phyloP scores from a whole-genome alignment of 257 asterid genomes.

The Solanum arcanum region DNA sequence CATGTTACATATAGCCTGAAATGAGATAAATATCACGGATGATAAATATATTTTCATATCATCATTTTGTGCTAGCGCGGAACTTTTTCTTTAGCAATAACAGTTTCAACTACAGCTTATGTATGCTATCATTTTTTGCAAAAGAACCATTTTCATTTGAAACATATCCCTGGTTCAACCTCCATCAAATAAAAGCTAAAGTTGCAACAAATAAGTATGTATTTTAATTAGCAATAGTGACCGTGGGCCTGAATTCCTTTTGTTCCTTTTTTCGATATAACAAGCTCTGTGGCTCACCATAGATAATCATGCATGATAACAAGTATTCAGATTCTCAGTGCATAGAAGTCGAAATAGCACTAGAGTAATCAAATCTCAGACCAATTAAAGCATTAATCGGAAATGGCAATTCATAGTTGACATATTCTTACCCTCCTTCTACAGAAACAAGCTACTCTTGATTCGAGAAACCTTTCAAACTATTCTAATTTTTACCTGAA shows the following conservation, averaged over 20 bases:
- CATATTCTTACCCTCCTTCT: not conserved
- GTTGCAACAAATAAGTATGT: not conserved
- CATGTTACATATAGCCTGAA: not conserved
- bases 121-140: not conserved
- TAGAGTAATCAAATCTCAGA: not conserved
- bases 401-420: not conserved
- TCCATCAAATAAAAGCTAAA: not conserved
- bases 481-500: not conserved
- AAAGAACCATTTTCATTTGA: not conserved
- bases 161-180: not conserved
- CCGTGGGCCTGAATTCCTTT: not conserved
- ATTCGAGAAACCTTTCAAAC: not conserved
- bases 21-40: not conserved
- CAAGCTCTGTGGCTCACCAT: not conserved
- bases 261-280: not conserved
- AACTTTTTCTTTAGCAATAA: not conserved
- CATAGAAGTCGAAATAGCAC: not conserved
- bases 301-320: not conserved
- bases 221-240: not conserved
- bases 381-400: not conserved
- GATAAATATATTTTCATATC: not conserved
- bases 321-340: not conserved
- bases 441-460: not conserved
- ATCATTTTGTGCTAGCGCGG: not conserved
- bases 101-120: not conserved